A percentile compares a stretch with the other conserved stretches of the same genome.
Evolutionary conservation across 2,329 filamentous ascomycete genomes (phyloP).

Genomic region (Colletotrichum acutatum): DNA sequence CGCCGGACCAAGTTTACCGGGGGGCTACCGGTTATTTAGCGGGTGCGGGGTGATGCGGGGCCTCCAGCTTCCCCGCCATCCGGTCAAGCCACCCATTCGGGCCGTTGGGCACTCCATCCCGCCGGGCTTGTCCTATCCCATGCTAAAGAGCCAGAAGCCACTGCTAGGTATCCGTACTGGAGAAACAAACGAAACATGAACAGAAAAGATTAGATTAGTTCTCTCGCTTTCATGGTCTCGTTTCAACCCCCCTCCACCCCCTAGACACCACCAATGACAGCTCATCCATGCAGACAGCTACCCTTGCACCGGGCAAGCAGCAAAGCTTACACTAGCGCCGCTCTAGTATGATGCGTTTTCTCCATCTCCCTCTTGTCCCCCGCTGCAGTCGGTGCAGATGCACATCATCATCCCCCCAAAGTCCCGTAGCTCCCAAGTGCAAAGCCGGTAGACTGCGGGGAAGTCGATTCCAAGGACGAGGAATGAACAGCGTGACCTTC

Average conservation of each 20-base stretch:
- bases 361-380: neutral
- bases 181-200: neutral
- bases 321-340: neutral
- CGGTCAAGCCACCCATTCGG: conserved; percentile 34
- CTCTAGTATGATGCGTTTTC: neutral
- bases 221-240: neutral
- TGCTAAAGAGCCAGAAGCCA: neutral
- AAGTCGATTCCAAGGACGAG: neutral
- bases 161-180: neutral
- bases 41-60: conserved; percentile 21
- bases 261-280: conserved; percentile 12
- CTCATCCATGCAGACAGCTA: neutral
- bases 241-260: neutral
- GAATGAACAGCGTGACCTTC: neutral
- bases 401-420: conserved; percentile 13
- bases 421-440: neutral
- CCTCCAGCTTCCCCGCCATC: conserved; percentile 23
- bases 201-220: neutral
- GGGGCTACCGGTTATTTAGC: conserved; percentile 5
- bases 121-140: neutral
- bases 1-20: neutral
- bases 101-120: conserved; percentile 24
- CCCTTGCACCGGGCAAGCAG: neutral
- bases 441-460: conserved; percentile 10
- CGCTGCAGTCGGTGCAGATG: neutral